A percentile compares a stretch with the other conserved stretches of the same genome.
Conservation (phyloP, 352 stramenopile genomes). For the Phytophthora hybrid region DNA sequence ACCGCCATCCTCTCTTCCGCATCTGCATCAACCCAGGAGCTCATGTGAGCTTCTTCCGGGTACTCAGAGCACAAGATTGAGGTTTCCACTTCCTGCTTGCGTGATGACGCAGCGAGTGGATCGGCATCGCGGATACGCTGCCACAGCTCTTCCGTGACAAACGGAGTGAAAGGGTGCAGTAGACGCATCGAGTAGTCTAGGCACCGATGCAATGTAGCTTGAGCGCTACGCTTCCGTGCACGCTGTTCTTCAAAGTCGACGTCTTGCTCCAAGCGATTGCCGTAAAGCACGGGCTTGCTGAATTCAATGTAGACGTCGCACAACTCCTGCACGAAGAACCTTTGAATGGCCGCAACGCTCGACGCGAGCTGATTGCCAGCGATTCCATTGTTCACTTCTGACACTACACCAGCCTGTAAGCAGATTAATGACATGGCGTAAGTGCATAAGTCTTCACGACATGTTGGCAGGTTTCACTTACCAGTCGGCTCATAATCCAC, state of each 20-base stretch:
- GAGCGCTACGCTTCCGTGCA: slow-evolving; percentile 77
- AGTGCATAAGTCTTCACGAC: slow-evolving; percentile 6
- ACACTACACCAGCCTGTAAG: slow-evolving; percentile 61
- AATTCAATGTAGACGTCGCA: slow-evolving; percentile 92
- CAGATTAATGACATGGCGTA: neutral
- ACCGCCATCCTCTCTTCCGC: slow-evolving; percentile 92
- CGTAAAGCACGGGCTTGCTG: slow-evolving; percentile 85
- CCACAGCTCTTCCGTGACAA: slow-evolving; percentile 99
- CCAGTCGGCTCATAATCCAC: slow-evolving; percentile 89
- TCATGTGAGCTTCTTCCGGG: slow-evolving; percentile 88
- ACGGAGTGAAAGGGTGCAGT: slow-evolving; percentile 99
- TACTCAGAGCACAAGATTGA: slow-evolving; percentile 78
- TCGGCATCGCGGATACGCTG: slow-evolving; percentile 71
- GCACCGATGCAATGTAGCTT: slow-evolving; percentile 94
- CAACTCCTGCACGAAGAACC: slow-evolving; percentile 89
- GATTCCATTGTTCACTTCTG: slow-evolving; percentile 71
- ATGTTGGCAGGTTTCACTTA: slow-evolving; percentile 28
- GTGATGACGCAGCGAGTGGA: slow-evolving; percentile 35
- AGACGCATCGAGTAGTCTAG: slow-evolving; percentile 96
- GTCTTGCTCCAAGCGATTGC: slow-evolving; percentile 62
- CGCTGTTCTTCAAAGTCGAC: slow-evolving; percentile 48
- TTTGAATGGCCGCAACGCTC: slow-evolving; percentile 75
- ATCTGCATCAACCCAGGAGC: slow-evolving; percentile 78
- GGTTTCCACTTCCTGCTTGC: slow-evolving; percentile 36
- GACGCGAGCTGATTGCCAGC: slow-evolving; percentile 71